These are phyloP conservation scores for Verticillium nubilum DNA, from an alignment of 2,329 filamentous ascomycete species.

Conservation along the genomic window DNA sequence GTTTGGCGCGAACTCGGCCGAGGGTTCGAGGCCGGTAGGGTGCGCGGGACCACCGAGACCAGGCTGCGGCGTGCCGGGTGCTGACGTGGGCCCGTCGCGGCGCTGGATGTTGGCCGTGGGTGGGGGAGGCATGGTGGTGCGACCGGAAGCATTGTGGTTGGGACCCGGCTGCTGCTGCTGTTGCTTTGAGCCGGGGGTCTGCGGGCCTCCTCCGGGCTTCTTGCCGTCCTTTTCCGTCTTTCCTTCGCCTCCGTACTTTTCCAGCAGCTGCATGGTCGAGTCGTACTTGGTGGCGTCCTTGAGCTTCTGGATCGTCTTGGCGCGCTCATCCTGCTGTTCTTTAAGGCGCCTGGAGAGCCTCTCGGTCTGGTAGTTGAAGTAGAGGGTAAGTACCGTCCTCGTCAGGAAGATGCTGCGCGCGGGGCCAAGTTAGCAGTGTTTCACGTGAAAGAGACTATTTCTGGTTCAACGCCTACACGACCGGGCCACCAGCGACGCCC, in stretches of 20 bases:
- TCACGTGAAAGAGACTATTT: background rate
- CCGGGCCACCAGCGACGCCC: slow-evolving; percentile 70
- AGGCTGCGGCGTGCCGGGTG: slow-evolving; percentile 22
- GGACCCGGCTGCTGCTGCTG: slow-evolving; percentile 14
- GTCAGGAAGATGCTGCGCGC: slow-evolving; percentile 68
- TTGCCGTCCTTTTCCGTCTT: slow-evolving; percentile 27
- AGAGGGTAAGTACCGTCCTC: slow-evolving; percentile 59
- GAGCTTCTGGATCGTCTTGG: slow-evolving; percentile 85
- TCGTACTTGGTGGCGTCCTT: slow-evolving; percentile 96
- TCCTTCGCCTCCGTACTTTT: slow-evolving; percentile 81
- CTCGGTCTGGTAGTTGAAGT: slow-evolving; percentile 78
- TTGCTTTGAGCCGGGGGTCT: slow-evolving; percentile 22
- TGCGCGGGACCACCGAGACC: slow-evolving; percentile 10
- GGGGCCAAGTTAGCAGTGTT: background rate
- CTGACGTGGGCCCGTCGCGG: slow-evolving; percentile 16
- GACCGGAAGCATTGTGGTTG: slow-evolving; percentile 17
- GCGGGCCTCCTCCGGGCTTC: slow-evolving; percentile 15
- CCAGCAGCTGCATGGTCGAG: slow-evolving; percentile 83
- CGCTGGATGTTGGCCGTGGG: slow-evolving; percentile 58
- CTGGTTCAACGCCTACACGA: slow-evolving; percentile 51
- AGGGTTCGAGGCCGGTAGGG: slow-evolving; percentile 27
- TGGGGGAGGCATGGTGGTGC: slow-evolving; percentile 51
- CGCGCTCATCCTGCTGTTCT: slow-evolving; percentile 70
- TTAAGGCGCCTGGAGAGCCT: slow-evolving; percentile 65
- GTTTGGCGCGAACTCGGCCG: slow-evolving; percentile 70